Base-by-base conservation (phyloP, 2,329 filamentous ascomycete genomes). In the Hymenoscyphus scutula region DNA sequence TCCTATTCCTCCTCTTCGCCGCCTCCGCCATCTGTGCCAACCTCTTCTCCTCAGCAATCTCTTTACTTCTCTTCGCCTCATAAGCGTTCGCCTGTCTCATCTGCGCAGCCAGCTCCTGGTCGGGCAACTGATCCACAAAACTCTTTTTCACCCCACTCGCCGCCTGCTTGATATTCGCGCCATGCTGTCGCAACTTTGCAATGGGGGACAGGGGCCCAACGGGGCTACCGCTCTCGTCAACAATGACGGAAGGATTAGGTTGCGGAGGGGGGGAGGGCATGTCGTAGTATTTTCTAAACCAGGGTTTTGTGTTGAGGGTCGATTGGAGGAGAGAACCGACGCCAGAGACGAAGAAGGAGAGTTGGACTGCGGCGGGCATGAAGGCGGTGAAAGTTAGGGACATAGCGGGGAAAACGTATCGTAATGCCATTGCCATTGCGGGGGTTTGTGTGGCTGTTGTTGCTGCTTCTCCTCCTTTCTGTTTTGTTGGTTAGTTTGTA, bases 331-430 rank as follows among this genome's bases (percentile, higher is more conserved):
- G 73, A 53, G 78, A 77, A 15, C 77, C 63, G 4, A 74, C 0
- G 59, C 74, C 73, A 2, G 80, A 76, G 15, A 76, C 67, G 59
- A 82, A 74, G 76, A 91, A 89, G 77, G 85, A 89, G 32, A 90
- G 71, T 71, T 89, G 86, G 2, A 90, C 74, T 23, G 78, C 80
- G 27, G 83, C 73, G 25, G 75, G 75, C 54, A 81, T 70, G 65
- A 75, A 76, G 13, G 77, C 69, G 59, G 85, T 86, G 71, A 89
- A 77, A 4, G 76, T 1, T 32, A 84, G 75, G 7, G 84, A 79
- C 1, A 88, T 37, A 6, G 74, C 65, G 1, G 88, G 87, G 32
- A 90, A 68, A 48, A 77, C 75, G 60, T 77, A 79, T 37, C 78
- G 69, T 65, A 84, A 70, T 6, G 77, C 59, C 38, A 75, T 78